A percentile compares a stretch with the other conserved stretches of the same genome.
Conservation (phyloP, 2,329 filamentous ascomycete species). For the Penicillium frequentans region DNA sequence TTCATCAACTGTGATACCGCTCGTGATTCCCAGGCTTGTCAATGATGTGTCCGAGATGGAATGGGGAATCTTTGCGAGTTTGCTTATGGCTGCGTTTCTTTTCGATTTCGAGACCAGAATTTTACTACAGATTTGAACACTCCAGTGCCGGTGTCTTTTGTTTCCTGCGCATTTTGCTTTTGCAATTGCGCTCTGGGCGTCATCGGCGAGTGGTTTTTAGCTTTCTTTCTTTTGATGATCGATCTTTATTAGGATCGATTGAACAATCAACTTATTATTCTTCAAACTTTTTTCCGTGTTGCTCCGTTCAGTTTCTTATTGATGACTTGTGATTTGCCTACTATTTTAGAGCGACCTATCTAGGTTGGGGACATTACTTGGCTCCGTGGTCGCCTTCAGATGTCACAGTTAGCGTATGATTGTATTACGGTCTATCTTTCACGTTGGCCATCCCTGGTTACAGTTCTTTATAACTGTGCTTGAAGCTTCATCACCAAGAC, state of each 20-base stretch:
- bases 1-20: neutral
- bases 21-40: neutral
- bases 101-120: neutral
- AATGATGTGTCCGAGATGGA: neutral
- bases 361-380: neutral
- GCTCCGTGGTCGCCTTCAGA: too few species aligned
- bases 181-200: neutral
- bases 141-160: constrained; percentile 3
- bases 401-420: too few species aligned
- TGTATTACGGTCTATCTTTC: too few species aligned
- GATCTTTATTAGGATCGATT: neutral
- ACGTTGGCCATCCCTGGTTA: too few species aligned
- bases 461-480: too few species aligned
- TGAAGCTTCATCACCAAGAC: too few species aligned
- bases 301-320: neutral
- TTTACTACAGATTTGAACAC: constrained; percentile 1
- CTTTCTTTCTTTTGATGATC: neutral
- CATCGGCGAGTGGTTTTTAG: neutral
- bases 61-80: neutral
- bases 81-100: neutral
- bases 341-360: neutral
- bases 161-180: constrained; percentile 1
- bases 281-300: neutral
- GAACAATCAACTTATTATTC: neutral
- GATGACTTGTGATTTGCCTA: neutral